phyloP scores from a whole-genome alignment of 371 early-diverging fungal species.

The Massospora cicadina region DNA sequence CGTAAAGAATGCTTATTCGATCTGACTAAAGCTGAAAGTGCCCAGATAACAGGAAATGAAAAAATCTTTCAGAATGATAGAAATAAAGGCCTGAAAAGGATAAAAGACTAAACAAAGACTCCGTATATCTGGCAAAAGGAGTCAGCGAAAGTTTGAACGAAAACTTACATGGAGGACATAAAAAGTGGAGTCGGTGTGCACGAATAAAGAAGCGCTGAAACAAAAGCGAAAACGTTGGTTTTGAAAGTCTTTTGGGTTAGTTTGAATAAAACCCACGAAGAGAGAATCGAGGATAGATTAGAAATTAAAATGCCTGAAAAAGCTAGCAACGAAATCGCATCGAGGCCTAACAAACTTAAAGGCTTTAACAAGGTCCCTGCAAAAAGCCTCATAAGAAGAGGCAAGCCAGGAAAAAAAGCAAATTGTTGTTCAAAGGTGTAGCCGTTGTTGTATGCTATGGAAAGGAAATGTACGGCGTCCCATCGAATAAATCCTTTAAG shows the following conservation, averaged over 20 bases:
- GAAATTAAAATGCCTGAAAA: conserved; percentile 49
- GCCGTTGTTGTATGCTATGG: conserved; percentile 51
- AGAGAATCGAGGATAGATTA: conserved; percentile 56
- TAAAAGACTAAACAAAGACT: conserved; percentile 65
- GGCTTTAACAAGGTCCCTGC: conserved; percentile 18
- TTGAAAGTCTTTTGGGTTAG: conserved; percentile 28
- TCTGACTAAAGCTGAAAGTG: conserved; percentile 37
- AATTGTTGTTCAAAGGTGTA: conserved; percentile 78
- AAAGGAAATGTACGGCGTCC: conserved; percentile 82
- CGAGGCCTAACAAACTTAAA: conserved; percentile 9
- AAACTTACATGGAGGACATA: conserved; percentile 58
- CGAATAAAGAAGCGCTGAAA: conserved; percentile 49
- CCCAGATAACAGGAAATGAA: conserved; percentile 41
- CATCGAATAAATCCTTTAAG: conserved; percentile 50
- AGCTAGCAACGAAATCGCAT: conserved; percentile 8
- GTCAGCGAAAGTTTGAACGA: background rate
- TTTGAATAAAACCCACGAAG: conserved; percentile 29
- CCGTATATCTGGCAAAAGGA: conserved; percentile 39
- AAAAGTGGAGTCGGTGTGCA: conserved; percentile 66
- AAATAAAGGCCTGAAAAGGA: conserved; percentile 60
- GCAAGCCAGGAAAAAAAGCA: conserved; percentile 84
- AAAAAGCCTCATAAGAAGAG: conserved; percentile 32
- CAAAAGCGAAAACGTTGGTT: conserved; percentile 32
- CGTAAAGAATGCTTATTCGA: conserved; percentile 66
- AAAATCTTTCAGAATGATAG: conserved; percentile 22